Percentiles rank a stretch among this genome's conserved stretches.
Evolutionary conservation across 2,329 filamentous ascomycete genomes (phyloP).

Genomic region (Alternaria gansuensis): DNA sequence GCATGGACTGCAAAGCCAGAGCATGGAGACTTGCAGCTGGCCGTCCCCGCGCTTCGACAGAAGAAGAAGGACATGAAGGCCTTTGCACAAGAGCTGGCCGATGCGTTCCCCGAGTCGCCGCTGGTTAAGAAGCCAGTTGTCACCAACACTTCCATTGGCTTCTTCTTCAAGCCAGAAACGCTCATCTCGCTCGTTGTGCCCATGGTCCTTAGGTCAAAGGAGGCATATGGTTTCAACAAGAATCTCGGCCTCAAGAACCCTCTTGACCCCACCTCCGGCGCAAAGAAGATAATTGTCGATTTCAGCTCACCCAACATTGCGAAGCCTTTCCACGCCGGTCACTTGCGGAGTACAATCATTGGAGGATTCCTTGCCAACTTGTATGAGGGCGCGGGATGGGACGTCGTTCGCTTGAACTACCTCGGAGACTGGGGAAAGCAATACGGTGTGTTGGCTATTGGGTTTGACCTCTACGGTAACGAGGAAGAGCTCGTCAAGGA

Average conservation of each 20-base stretch:
- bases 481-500: constrained; percentile 75
- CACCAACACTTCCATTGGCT: constrained; percentile 76
- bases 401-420: constrained; percentile 77
- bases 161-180: constrained; percentile 78
- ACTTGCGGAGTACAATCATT: constrained; percentile 79
- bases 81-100: constrained; percentile 63
- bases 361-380: constrained; percentile 76
- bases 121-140: constrained; percentile 74
- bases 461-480: constrained; percentile 77
- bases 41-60: constrained; percentile 80
- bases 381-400: constrained; percentile 73
- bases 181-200: constrained; percentile 74
- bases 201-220: constrained; percentile 69
- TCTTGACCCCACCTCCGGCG: constrained; percentile 66
- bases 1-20: constrained; percentile 82
- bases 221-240: constrained; percentile 70
- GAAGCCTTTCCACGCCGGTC: constrained; percentile 80
- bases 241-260: constrained; percentile 68
- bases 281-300: constrained; percentile 77
- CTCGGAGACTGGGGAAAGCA: constrained; percentile 83
- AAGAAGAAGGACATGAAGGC: constrained; percentile 70
- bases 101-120: constrained; percentile 75
- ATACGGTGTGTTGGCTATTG: constrained; percentile 75
- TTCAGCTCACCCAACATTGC: constrained; percentile 89
- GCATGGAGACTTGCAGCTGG: constrained; percentile 82